Percentiles rank a stretch among this genome's conserved stretches.
Conservation (phyloP, 768 basidiomycete species). For the Xanthoconium stramineum region DNA sequence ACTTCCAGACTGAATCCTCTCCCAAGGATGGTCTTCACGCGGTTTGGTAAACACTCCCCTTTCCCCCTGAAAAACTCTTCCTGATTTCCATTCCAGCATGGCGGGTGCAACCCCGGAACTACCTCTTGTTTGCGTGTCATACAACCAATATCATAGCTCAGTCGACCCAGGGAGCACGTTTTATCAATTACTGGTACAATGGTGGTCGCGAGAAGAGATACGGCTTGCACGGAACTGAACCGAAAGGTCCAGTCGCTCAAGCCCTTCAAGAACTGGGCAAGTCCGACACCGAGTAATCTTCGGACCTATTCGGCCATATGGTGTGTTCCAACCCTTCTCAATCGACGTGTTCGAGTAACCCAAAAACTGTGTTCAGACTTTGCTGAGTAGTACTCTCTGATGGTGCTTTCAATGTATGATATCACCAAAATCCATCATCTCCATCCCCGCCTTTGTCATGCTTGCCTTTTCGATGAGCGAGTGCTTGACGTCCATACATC, state of each 20-base stretch:
- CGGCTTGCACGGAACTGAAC: constrained; percentile 33
- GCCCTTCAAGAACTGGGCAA: constrained; percentile 44
- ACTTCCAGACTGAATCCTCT: constrained; percentile 8
- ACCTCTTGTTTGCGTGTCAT: constrained; percentile 93
- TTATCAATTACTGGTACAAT: constrained; percentile 86
- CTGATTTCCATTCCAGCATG: constrained; percentile 56
- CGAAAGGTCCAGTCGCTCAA: constrained; percentile 44
- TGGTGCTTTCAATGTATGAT: constrained; percentile 10
- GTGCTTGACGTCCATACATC: constrained; percentile 87
- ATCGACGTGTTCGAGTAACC: background rate
- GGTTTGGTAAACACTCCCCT: constrained; percentile 59
- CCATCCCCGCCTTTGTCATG: constrained; percentile 56
- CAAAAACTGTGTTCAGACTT: constrained; percentile 4
- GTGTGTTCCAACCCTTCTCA: background rate
- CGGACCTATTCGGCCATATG: background rate
- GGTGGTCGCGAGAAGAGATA: constrained; percentile 81
- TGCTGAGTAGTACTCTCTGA: constrained; percentile 15
- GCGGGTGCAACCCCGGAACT: constrained; percentile 94
- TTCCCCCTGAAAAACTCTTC: background rate
- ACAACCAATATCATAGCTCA: constrained; percentile 89
- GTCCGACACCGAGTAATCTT: constrained; percentile 24
- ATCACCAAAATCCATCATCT: constrained; percentile 80
- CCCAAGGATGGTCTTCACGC: constrained; percentile 81
- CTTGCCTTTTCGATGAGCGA: constrained; percentile 75
- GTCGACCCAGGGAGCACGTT: constrained; percentile 76